A percentile compares a stretch with the other conserved stretches of the same genome.
These are phyloP conservation scores for Syncephalastrum racemosum DNA, from an alignment of 371 early-diverging fungal species.

Conservation along the genomic window DNA sequence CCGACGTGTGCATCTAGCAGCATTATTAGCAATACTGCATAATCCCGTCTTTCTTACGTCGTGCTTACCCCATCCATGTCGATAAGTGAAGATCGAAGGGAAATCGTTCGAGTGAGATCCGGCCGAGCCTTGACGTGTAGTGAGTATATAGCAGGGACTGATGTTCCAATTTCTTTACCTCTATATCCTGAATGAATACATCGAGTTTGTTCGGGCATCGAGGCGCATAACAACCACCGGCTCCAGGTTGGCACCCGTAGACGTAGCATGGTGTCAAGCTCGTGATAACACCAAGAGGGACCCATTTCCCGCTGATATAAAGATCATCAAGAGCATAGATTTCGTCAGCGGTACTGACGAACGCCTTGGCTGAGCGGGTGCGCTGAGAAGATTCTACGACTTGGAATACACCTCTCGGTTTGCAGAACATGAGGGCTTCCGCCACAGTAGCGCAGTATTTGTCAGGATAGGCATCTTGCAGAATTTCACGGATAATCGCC, in stretches of 20 bases:
- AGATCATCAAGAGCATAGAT: too few relatives aligned
- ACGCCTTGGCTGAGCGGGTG: too few relatives aligned
- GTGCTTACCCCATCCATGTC: constrained; percentile 15
- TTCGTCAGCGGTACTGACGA: too few relatives aligned
- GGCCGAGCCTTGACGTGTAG: neutral
- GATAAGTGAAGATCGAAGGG: constrained; percentile 4
- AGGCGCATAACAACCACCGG: constrained; percentile 27
- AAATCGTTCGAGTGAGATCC: constrained; percentile 9
- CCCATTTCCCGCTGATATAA: constrained; percentile 4
- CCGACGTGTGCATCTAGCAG: constrained; percentile 10
- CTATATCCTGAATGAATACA: constrained; percentile 10
- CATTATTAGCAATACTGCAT: neutral
- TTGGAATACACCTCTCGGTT: constrained; percentile 22
- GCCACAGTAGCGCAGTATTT: constrained; percentile 16
- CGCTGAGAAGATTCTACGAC: too few relatives aligned
- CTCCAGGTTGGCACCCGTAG: constrained; percentile 14
- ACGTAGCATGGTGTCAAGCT: constrained; percentile 22
- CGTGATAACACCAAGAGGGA: constrained; percentile 19
- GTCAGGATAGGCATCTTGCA: constrained; percentile 1
- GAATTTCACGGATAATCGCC: constrained; percentile 1
- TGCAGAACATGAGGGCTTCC: constrained; percentile 20
- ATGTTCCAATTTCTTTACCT: constrained; percentile 5
- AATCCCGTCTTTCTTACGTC: neutral
- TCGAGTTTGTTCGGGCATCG: constrained; percentile 23
- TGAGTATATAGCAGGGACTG: neutral